phyloP scores from a whole-genome alignment of 805 yeast genomes.

The Metahyphopichia silvanorum region DNA sequence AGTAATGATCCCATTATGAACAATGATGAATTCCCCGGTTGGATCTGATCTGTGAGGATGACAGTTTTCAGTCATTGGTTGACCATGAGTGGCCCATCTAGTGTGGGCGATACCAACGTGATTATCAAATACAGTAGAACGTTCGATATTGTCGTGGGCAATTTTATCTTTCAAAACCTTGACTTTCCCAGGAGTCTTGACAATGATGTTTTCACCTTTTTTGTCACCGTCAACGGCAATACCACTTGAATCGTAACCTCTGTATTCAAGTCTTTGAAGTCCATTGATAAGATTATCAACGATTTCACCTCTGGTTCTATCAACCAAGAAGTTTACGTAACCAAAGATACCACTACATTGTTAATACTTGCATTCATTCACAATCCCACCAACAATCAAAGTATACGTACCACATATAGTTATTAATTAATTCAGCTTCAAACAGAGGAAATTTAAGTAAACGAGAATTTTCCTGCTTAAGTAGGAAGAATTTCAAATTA shows the following conservation, averaged over 20 bases:
- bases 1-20: slow-evolving; percentile 98
- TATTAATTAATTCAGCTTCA: too few relatives aligned
- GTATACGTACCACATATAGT: slow-evolving; percentile 10
- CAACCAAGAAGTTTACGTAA: slow-evolving; percentile 92
- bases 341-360: slow-evolving; percentile 88
- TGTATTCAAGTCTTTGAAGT: slow-evolving; percentile 80
- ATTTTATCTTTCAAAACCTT: slow-evolving; percentile 70
- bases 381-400: background rate
- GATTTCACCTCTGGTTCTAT: slow-evolving; percentile 88
- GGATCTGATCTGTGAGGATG: slow-evolving; percentile 95
- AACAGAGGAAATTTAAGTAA: too few relatives aligned
- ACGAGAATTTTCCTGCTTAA: too few relatives aligned
- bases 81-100: slow-evolving; percentile 99
- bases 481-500: too few relatives aligned
- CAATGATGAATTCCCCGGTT: slow-evolving; percentile 80
- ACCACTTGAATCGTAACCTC: slow-evolving; percentile 98
- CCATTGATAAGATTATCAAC: slow-evolving; percentile 87
- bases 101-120: slow-evolving; percentile 99
- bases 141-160: slow-evolving; percentile 47
- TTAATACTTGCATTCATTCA: slow-evolving; percentile 8
- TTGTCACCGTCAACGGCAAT: slow-evolving; percentile 90
- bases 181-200: slow-evolving; percentile 91
- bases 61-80: slow-evolving; percentile 79
- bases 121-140: slow-evolving; percentile 64
- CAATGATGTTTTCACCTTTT: slow-evolving; percentile 64